Conservation (phyloP, 2,329 filamentous ascomycete genomes). For the Neopestalotiopsis sp. region DNA sequence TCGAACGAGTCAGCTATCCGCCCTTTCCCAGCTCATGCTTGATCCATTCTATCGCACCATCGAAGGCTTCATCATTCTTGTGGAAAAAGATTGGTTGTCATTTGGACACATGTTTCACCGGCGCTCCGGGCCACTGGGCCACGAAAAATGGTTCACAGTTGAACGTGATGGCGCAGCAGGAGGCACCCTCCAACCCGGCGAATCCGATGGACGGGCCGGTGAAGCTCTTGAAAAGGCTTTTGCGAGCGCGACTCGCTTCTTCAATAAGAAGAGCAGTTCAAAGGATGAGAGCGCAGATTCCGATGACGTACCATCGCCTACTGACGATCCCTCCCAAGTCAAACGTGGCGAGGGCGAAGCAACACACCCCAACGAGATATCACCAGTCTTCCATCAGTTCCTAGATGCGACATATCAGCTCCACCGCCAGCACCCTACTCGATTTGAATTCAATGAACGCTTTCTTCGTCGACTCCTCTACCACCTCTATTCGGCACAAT, state of each 20-base stretch:
- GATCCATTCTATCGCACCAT: conserved; percentile 95
- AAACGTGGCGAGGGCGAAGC: conserved; percentile 62
- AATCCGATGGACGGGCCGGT: conserved; percentile 62
- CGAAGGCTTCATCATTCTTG: conserved; percentile 89
- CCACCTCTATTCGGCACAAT: conserved; percentile 94
- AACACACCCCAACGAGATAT: conserved; percentile 87
- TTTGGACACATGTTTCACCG: conserved; percentile 98
- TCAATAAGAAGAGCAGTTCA: conserved; percentile 76
- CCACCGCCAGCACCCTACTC: conserved; percentile 79
- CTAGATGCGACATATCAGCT: conserved; percentile 93
- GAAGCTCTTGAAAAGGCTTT: conserved; percentile 88
- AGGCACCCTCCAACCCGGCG: conserved; percentile 64
- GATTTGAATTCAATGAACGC: conserved; percentile 96
- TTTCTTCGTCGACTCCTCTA: conserved; percentile 90
- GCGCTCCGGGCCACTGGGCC: conserved; percentile 84
- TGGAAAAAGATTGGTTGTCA: conserved; percentile 97
- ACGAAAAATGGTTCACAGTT: conserved; percentile 91
- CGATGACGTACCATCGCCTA: conserved; percentile 31
- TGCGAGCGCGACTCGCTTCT: conserved; percentile 85
- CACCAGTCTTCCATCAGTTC: conserved; percentile 97
- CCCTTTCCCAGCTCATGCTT: conserved; percentile 88
- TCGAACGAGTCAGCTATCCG: conserved; percentile 91
- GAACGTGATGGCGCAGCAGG: conserved; percentile 81
- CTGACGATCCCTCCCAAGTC: conserved; percentile 34
- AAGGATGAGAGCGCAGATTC: conserved; percentile 63